Evolutionary conservation across 768 basidiomycete genomes (phyloP), one percentile per base, ranked within the genome.

Genomic region (Hygrocybe coccinea): DNA sequence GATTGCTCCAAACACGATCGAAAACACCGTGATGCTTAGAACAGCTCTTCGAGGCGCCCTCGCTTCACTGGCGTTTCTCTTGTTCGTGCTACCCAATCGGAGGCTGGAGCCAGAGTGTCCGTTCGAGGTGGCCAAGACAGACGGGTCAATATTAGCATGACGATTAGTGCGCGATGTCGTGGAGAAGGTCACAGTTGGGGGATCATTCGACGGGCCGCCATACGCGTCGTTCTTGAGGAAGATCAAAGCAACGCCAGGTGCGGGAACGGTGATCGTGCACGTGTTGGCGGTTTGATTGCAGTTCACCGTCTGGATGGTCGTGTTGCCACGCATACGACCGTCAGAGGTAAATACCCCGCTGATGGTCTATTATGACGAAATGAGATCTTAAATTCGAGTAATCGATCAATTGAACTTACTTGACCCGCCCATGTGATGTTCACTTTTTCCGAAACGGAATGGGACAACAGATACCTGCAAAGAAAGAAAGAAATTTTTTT

Each of bases 401-500:
- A 15, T n/a, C 10, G 21, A 5, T 14, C 29, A 8, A 7, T 15
- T 43, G 14, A 21, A 56, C 59, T 39, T 57, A 83, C 14, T 75
- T 75, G 3, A 77, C 82, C 81, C 80, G 82, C 22, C 88, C 89
- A 91, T 0, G 82, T 85, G 55, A 90, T 82, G 63, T 87, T 83
- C 51, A 72, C 74, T 63, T 81, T 84, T 55, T 82, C 78, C 1
- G 80, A 71, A 2, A 88, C 83, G 1, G 79, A 78, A 0, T 72
- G 63, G 0, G 87, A 84, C 0, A 62, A 56, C 24, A 87, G 74
- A 61, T 85, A 88, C 62, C 84, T 83, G 57, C 43, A 21, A 52
- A 45, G 17, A 19, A 35, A 14, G 11, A 43, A 29, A n/a, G n/a
- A n/a, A n/a, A n/a, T n/a, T n/a, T n/a, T n/a, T 12, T 19, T 17